Base-by-base conservation (phyloP, 129 eudicot species). In the Heracleum sosnowskyi region DNA sequence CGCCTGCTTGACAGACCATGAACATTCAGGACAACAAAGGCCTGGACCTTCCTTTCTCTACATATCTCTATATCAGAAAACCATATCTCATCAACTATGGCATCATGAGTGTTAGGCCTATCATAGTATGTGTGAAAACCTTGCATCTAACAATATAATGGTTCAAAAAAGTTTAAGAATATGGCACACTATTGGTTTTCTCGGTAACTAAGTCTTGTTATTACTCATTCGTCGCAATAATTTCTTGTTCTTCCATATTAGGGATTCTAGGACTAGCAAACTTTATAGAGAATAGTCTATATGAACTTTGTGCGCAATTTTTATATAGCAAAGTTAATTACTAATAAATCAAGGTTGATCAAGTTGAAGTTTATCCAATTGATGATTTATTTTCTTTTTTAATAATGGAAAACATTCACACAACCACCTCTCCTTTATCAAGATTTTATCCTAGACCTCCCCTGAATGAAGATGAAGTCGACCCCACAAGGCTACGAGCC, bases 81-180 rank as follows among this genome's bases (percentile, higher is more conserved):
- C 76, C 76, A 72, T 24, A 82, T 84, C 76, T 87, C 90, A 82
- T 87, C 90, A 39, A 84, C 45, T 6, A 87, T 84, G 18, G 78
- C 88, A 60, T 82, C 88, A 12, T 84, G 86, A 41, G 82, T 66
- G 77, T 24, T 57, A 7, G 87, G 88, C 60, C 47, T 79, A 8
- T 72, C 57, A 68, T 77, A 82, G 72, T 34, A 87, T 33, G 39
- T 71, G 51, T 1, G 1, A 53, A 53, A 22, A 53, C 62, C 62
- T 53, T 5, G 62, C 31, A 55, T 55, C 2, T 55, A 22, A 24
- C 64, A 55, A 55, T 24, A 24, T 24, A 55, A 55, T 55, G 2
- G 4, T 55, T 55, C 2, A 28, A 55, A 7, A 55, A 24, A 53
- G 28, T 53, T 20, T 53, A 11, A 4, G 24, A 53, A 55, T 1